phyloP scores from a whole-genome alignment of 208 protist genomes.

The Phytomonas francai region DNA sequence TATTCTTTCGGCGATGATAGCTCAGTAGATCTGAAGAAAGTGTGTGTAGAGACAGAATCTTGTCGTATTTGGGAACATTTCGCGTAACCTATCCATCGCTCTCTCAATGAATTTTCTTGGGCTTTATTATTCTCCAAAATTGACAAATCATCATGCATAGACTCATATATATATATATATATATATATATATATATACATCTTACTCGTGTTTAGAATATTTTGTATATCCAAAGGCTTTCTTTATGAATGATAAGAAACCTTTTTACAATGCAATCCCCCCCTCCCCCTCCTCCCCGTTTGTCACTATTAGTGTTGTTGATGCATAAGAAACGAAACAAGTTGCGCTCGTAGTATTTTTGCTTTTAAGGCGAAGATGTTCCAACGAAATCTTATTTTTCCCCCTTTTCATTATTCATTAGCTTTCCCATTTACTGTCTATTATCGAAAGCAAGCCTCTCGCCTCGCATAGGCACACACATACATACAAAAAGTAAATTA shows the following conservation, averaged over 20 bases:
- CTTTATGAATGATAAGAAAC: no score
- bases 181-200: not conserved
- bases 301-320: no score
- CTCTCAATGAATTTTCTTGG: not conserved
- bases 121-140: not conserved
- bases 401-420: not conserved
- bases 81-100: not conserved
- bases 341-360: no score
- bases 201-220: not conserved
- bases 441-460: not conserved
- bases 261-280: no score
- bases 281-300: no score
- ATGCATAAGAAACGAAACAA: no score
- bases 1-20: not conserved
- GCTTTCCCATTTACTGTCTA: not conserved
- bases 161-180: not conserved
- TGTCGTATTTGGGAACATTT: conserved; percentile 1
- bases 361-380: no score
- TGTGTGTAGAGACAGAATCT: not conserved
- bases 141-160: conserved; percentile 11
- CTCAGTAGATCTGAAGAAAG: not conserved
- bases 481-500: not conserved
- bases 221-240: not conserved
- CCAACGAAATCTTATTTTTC: no score
- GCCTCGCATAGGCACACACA: not conserved